These are phyloP conservation scores for Camelina laxa DNA, from an alignment of 345 rosid genomes.

Conservation along the genomic window DNA sequence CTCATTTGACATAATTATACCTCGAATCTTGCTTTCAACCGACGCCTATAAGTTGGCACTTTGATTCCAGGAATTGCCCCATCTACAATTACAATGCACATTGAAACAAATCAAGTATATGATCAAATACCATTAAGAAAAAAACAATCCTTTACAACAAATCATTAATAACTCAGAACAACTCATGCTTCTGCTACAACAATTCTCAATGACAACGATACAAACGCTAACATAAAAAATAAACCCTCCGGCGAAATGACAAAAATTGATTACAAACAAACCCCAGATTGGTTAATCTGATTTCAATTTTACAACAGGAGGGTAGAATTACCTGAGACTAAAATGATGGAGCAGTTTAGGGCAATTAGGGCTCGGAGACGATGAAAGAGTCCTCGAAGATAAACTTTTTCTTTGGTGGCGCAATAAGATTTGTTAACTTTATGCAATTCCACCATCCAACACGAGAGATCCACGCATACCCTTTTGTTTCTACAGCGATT, in stretches of 20 bases:
- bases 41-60: constrained; percentile 72
- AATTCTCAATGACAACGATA: background rate
- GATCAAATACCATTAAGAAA: background rate
- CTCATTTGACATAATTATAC: constrained; percentile 30
- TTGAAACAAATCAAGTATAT: background rate
- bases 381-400: constrained; percentile 78
- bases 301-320: background rate
- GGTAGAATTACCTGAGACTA: constrained; percentile 62
- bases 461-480: constrained; percentile 87
- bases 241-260: background rate
- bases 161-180: background rate
- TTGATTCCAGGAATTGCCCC: constrained; percentile 94
- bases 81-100: constrained; percentile 51
- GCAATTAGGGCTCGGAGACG: constrained; percentile 91
- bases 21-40: constrained; percentile 68
- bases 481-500: constrained; percentile 72
- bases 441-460: constrained; percentile 93
- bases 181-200: background rate
- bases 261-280: background rate
- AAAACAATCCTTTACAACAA: background rate
- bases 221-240: background rate
- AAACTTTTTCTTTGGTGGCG: constrained; percentile 59
- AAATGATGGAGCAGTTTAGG: constrained; percentile 76
- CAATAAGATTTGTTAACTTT: constrained; percentile 65
- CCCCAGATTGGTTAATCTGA: background rate